A percentile compares a stretch with the other conserved stretches of the same genome.
Conservation (phyloP, 2,329 filamentous ascomycete genomes). For the Colletotrichum tabaci region DNA sequence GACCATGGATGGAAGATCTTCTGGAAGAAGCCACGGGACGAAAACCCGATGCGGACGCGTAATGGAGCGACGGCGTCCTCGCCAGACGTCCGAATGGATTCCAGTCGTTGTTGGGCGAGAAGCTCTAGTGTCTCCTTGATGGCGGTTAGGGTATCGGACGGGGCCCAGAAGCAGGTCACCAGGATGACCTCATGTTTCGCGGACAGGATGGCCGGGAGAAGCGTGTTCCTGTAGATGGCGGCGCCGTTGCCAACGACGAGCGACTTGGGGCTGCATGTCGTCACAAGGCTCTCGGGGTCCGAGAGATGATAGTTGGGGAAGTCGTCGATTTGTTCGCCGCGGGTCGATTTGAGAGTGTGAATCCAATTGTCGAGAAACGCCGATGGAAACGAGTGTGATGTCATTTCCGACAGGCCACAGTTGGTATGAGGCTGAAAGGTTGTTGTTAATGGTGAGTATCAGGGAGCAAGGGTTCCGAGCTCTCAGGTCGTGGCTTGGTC, state of each 20-base stretch:
- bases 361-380: slow-evolving; percentile 58
- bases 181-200: slow-evolving; percentile 79
- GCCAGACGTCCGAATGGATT: slow-evolving; percentile 51
- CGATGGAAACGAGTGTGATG: slow-evolving; percentile 50
- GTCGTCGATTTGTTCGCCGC: slow-evolving; percentile 55
- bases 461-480: slow-evolving; percentile 19
- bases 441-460: slow-evolving; percentile 22
- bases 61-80: slow-evolving; percentile 54
- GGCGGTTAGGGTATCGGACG: slow-evolving; percentile 71
- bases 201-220: slow-evolving; percentile 73
- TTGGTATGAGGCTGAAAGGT: not conserved
- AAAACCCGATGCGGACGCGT: slow-evolving; percentile 82
- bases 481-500: slow-evolving; percentile 14
- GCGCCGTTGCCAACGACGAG: slow-evolving; percentile 72
- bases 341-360: slow-evolving; percentile 44
- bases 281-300: slow-evolving; percentile 63
- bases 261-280: slow-evolving; percentile 60
- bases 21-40: slow-evolving; percentile 79
- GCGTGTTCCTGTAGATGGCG: slow-evolving; percentile 66
- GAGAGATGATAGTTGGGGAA: slow-evolving; percentile 65
- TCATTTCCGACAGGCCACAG: slow-evolving; percentile 28
- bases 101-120: slow-evolving; percentile 67
- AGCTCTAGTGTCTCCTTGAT: slow-evolving; percentile 71
- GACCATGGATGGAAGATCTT: slow-evolving; percentile 82
- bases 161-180: slow-evolving; percentile 88